A percentile compares a stretch with the other conserved stretches of the same genome.
Evolutionary conservation across 306 rosid species (phyloP).

Genomic region (Lathyrus oleraceus): DNA sequence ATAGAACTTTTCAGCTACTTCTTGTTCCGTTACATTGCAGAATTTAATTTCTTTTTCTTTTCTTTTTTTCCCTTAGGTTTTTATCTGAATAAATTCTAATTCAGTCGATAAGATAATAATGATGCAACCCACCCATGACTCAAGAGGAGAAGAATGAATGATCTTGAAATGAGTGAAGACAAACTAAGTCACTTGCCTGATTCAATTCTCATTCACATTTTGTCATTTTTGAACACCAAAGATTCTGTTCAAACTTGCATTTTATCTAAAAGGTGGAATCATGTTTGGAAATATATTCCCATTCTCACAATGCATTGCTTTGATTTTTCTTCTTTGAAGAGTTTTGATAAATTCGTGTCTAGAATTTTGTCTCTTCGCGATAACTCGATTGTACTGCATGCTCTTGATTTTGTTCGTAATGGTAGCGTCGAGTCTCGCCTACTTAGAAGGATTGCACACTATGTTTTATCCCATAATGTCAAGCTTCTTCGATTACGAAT

Average conservation of each 20-base stretch:
- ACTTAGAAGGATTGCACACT: background rate
- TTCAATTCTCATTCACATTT: slow-evolving; percentile 18
- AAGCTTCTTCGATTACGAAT: background rate
- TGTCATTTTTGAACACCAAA: slow-evolving; percentile 20
- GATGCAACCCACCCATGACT: background rate
- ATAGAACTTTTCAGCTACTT: too few species aligned
- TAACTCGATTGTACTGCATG: background rate
- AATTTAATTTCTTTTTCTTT: too few species aligned
- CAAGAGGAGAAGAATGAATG: background rate
- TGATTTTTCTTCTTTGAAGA: background rate
- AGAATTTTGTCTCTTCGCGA: background rate
- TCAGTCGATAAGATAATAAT: background rate
- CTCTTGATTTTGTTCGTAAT: slow-evolving; percentile 10
- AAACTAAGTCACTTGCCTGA: slow-evolving; percentile 23
- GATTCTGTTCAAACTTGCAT: slow-evolving; percentile 12
- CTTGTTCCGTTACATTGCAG: too few species aligned
- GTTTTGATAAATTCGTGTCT: slow-evolving; percentile 23
- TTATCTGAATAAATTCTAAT: too few species aligned
- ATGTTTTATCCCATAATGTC: slow-evolving; percentile 14
- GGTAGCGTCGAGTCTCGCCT: background rate
- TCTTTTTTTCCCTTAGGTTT: too few species aligned
- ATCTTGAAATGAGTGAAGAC: background rate
- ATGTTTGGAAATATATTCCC: slow-evolving; percentile 26
- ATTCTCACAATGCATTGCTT: background rate
- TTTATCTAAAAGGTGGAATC: slow-evolving; percentile 4